Evolutionary conservation across 495 filamentous ascomycete species (phyloP).

Genomic region (Xylaria intraflava): DNA sequence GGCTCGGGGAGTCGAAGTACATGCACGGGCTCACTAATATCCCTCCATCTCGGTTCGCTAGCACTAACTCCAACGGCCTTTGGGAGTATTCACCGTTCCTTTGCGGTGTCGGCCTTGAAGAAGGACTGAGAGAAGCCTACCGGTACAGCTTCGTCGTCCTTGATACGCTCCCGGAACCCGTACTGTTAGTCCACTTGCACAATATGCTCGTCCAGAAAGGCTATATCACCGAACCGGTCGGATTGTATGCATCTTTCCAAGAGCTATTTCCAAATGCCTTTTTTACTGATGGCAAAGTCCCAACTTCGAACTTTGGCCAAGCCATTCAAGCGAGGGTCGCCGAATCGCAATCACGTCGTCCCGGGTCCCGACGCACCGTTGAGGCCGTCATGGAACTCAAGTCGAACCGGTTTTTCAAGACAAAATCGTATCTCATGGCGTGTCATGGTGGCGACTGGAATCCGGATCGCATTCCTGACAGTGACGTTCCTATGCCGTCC

Average conservation of each 20-base stretch:
- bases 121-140: slow-evolving; percentile 34
- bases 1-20: slow-evolving; percentile 40
- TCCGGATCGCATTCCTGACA: slow-evolving; percentile 25
- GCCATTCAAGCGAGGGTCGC: background rate
- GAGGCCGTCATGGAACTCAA: slow-evolving; percentile 8
- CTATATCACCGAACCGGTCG: slow-evolving; percentile 27
- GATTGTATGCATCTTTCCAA: slow-evolving; percentile 18
- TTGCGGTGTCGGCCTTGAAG: slow-evolving; percentile 39
- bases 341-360: background rate
- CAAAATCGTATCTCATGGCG: slow-evolving; percentile 23
- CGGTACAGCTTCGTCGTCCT: slow-evolving; percentile 26
- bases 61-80: slow-evolving; percentile 38
- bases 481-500: slow-evolving; percentile 19
- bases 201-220: slow-evolving; percentile 40
- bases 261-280: slow-evolving; percentile 17
- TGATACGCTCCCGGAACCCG: slow-evolving; percentile 29
- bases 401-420: slow-evolving; percentile 26
- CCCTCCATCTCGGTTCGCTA: slow-evolving; percentile 39
- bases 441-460: slow-evolving; percentile 24
- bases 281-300: slow-evolving; percentile 27
- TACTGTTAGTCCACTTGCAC: slow-evolving; percentile 36
- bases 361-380: background rate
- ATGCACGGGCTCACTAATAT: slow-evolving; percentile 27
- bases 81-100: slow-evolving; percentile 48
- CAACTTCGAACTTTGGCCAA: slow-evolving; percentile 22